phyloP scores from a whole-genome alignment of 176 grass and related monocot species.

The Alloteropsis semialata region DNA sequence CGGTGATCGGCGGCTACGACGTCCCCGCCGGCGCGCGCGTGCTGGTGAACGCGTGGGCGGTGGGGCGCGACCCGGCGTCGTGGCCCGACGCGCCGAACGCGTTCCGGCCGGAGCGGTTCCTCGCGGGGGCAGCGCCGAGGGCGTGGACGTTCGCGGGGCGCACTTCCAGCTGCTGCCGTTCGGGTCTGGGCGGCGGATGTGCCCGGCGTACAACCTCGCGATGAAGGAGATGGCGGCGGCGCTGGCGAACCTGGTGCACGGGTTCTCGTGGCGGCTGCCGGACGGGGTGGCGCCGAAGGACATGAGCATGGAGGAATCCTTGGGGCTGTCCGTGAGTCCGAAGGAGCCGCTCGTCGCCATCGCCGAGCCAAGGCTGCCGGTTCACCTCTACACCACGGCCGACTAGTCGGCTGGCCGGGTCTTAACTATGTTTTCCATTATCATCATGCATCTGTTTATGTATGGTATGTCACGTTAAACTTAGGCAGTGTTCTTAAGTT shows the following conservation, averaged over 20 bases:
- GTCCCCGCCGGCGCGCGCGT: background rate
- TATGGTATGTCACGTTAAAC: too few relatives aligned
- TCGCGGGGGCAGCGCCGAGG: background rate
- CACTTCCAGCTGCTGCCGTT: slow-evolving; percentile 58
- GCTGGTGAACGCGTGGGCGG: slow-evolving; percentile 43
- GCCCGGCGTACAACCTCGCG: slow-evolving; percentile 41
- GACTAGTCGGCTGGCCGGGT: too few relatives aligned
- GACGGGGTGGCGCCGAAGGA: slow-evolving; percentile 29
- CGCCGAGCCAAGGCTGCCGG: slow-evolving; percentile 29
- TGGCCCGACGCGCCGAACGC: slow-evolving; percentile 47
- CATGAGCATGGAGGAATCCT: slow-evolving; percentile 12
- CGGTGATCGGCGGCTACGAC: slow-evolving; percentile 33
- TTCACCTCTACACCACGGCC: slow-evolving; percentile 1
- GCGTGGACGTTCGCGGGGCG: slow-evolving; percentile 45
- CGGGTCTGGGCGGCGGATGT: slow-evolving; percentile 52
- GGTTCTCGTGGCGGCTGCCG: slow-evolving; percentile 44
- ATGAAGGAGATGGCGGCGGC: slow-evolving; percentile 43
- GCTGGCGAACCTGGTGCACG: slow-evolving; percentile 47
- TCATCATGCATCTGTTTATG: too few relatives aligned
- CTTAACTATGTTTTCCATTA: too few relatives aligned
- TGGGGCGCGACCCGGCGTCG: slow-evolving; percentile 43
- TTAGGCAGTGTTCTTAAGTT: too few relatives aligned
- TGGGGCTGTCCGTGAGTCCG: background rate
- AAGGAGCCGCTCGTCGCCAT: slow-evolving; percentile 32
- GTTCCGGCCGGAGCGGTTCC: slow-evolving; percentile 51